Evolutionary conservation across 1,284 basidiomycete genomes (phyloP).

Genomic region (Pulveroboletus sp.): DNA sequence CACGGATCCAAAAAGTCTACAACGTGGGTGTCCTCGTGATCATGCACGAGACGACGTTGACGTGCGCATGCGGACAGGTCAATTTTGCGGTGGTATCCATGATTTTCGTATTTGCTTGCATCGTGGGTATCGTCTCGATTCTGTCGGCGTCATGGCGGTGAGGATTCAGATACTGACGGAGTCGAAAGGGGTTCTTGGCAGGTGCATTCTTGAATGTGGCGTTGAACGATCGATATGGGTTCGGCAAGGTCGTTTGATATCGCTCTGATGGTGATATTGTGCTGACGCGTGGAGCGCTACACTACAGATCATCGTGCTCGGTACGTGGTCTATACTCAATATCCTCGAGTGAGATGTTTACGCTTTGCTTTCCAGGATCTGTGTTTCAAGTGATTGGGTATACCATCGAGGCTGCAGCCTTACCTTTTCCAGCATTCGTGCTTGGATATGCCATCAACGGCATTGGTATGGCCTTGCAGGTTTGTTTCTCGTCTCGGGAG

Average conservation of each 20-base stretch:
- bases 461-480: constrained; percentile 53
- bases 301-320: constrained; percentile 30
- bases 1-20: constrained; percentile 37
- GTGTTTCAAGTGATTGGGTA: constrained; percentile 47
- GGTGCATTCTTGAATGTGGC: constrained; percentile 35
- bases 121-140: constrained; percentile 19
- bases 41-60: neutral
- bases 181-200: constrained; percentile 31
- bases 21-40: constrained; percentile 14
- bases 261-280: neutral
- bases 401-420: constrained; percentile 53
- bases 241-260: constrained; percentile 32
- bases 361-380: constrained; percentile 33
- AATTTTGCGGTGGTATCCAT: constrained; percentile 35
- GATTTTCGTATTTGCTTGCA: constrained; percentile 37
- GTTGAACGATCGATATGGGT: constrained; percentile 33
- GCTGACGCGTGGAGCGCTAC: constrained; percentile 1
- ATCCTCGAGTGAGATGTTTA: too few relatives aligned
- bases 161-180: constrained; percentile 5
- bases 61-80: constrained; percentile 15
- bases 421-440: constrained; percentile 65
- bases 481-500: constrained; percentile 8
- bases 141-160: neutral
- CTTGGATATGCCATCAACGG: constrained; percentile 62
- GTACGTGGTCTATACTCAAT: constrained; percentile 17